Evolutionary conservation across 495 filamentous ascomycete species (phyloP).

Genomic region (Usnea hakonensis): DNA sequence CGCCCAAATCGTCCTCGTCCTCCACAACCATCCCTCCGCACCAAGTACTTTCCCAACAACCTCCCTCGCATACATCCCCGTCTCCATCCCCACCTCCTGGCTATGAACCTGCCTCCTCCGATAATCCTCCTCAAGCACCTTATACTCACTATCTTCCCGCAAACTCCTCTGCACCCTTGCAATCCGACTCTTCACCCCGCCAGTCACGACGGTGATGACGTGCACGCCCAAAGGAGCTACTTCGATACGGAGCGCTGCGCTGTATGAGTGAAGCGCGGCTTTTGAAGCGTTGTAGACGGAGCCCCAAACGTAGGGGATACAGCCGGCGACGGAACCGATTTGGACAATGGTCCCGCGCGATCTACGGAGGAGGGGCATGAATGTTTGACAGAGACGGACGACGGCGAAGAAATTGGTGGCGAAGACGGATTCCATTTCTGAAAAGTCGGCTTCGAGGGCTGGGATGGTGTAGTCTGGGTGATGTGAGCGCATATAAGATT

Average conservation of each 20-base stretch:
- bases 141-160: conserved; percentile 44
- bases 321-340: conserved; percentile 49
- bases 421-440: conserved; percentile 45
- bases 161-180: conserved; percentile 44
- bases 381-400: conserved; percentile 51
- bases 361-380: conserved; percentile 50
- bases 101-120: conserved; percentile 45
- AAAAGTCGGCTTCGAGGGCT: conserved; percentile 46
- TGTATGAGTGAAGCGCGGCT: conserved; percentile 54
- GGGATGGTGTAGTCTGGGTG: conserved; percentile 51
- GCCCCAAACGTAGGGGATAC: conserved; percentile 48
- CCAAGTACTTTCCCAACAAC: conserved; percentile 49
- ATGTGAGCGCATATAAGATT: not conserved
- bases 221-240: conserved; percentile 11
- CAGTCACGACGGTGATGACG: conserved; percentile 52
- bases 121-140: conserved; percentile 45
- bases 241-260: conserved; percentile 52
- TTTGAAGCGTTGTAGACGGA: conserved; percentile 58
- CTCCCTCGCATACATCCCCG: conserved; percentile 45
- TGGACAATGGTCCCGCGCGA: conserved; percentile 55
- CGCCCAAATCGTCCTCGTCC: conserved; percentile 48
- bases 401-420: conserved; percentile 54
- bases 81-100: conserved; percentile 47
- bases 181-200: conserved; percentile 53
- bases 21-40: conserved; percentile 43